Evolutionary conservation across 169 alveolate species (phyloP), one percentile per base, ranked within the genome.

Genomic region (Cryptosporidium sp.): DNA sequence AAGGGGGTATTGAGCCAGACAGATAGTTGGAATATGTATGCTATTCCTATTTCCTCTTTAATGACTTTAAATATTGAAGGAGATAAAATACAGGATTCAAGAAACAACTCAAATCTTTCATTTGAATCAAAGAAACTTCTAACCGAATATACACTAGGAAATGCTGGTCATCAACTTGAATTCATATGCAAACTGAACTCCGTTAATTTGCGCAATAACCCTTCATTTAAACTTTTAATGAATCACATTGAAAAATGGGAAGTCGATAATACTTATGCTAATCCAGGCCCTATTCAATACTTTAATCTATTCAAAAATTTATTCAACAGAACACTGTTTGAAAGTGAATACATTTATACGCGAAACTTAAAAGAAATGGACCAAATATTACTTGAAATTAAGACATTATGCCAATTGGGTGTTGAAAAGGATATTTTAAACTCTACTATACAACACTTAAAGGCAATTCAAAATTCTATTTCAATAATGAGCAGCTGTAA

Each of bases 241-340:
- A 86, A 91, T 48, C 95, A 95, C 10, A 92, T 94, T 65, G 92
- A 92, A 62, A 93, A 92, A 60, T 97, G 99, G 99, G 93, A 93
- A 67, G 69, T 92, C 75, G 97, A 95, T 29, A 99, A 97, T 89
- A 95, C 95, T 29, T 97, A 96, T 93, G 95, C 95, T 85, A 97
- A 97, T 87, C 99, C 99, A 3, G 99, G 99, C 29, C 99, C 99
- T 23, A 97, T 97, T 29, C 97, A 97, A 93, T 97, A 94, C 93
- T 93, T 71, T 70, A 98, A 97, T 61, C 85, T 85, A 14, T 96
- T 94, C 29, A 85, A 95, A 7, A 71, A 92, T n/a, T 80, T 94
- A 60, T 94, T 95, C 48, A 96, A 94, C 93, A 91, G 96, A 61
- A 93, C 95, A 18, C 86, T 97, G 67, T 91, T 93, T 68, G 96